Percentiles rank a stretch among this genome's conserved stretches.
Conservation (phyloP, 768 basidiomycete genomes). For the Rubroboletus satanas region DNA sequence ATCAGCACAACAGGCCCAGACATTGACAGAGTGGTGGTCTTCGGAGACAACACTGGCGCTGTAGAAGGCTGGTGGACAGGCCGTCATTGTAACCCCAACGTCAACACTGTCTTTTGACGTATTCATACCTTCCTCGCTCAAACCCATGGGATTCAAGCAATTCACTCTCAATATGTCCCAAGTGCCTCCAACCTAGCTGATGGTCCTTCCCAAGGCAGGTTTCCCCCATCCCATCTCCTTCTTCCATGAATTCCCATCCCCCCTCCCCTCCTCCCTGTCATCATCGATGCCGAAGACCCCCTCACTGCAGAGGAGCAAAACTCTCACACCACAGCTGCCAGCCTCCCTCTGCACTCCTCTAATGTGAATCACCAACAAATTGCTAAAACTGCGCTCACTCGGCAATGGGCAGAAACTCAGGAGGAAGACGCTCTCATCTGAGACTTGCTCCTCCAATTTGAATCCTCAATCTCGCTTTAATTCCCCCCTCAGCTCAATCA, state of each 20-base stretch:
- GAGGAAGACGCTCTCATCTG: no score
- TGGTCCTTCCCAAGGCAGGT: background rate
- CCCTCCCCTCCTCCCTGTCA: background rate
- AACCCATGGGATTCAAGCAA: background rate
- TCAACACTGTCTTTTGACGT: background rate
- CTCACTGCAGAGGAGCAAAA: background rate
- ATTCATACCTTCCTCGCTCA: background rate
- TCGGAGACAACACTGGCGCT: background rate
- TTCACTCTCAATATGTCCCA: background rate
- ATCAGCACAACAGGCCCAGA: no score
- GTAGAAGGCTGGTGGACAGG: slow-evolving; percentile 2
- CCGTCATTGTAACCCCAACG: background rate
- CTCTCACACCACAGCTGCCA: no score
- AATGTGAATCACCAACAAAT: no score
- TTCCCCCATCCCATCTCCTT: background rate
- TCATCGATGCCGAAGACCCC: background rate
- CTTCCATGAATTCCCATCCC: background rate
- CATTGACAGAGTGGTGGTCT: no score
- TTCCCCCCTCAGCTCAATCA: no score
- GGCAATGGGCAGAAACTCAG: no score
- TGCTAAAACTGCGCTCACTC: no score
- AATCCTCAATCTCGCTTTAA: no score
- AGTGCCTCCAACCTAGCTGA: background rate
- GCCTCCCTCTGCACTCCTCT: no score
- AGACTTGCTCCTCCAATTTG: no score